Base-by-base conservation (phyloP, 495 filamentous ascomycete genomes). In the Podospora pseudoanserina region DNA sequence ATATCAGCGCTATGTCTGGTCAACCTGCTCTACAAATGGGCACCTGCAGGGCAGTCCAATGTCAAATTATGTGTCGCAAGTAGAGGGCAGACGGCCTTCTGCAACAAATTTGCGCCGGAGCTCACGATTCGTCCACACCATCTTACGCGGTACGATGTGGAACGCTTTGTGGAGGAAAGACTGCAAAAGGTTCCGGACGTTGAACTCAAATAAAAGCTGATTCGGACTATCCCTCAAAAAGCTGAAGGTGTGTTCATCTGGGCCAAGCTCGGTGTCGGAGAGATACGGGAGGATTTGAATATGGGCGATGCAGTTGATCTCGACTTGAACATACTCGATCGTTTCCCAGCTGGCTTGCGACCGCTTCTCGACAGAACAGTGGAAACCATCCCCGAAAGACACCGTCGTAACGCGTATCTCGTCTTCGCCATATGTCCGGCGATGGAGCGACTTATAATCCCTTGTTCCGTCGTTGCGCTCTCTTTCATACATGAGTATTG, bases 41-140 rank as follows among this genome's bases (percentile, higher is more conserved):
- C 63, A 5, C 4, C 34, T 70, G 18, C 53, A 74, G 15, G 19
- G 3, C 65, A 60, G 39, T 9, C 60, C 0, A 59, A 74, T 58
- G 66, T 82, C 44, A 82, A 82, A 58, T 19, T 82, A 23, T 84
- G 80, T 67, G 74, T 80, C 0, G 77, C 79, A n/a, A 84, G 81
- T 67, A 74, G 81, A 13, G 78, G 79, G 1, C 75, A 74, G 71
- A 76, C 74, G n/a, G 63, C 68, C 7, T 82, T 82, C 67, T 34
- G 70, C 49, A 68, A 78, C 62, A 67, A 81, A 18, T 55, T 82
- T 39, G 27, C 32, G 4, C 30, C 53, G 5, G 63, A 68, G 2
- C 28, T 60, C 64, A 23, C 60, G 2, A 26, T 70, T 1, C 65
- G 65, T 18, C 32, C 63, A 1, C 69, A 66, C 4, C 34, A 65